Evolutionary conservation across 2,329 filamentous ascomycete species (phyloP).

Genomic region (Ampelomyces quisqualis): DNA sequence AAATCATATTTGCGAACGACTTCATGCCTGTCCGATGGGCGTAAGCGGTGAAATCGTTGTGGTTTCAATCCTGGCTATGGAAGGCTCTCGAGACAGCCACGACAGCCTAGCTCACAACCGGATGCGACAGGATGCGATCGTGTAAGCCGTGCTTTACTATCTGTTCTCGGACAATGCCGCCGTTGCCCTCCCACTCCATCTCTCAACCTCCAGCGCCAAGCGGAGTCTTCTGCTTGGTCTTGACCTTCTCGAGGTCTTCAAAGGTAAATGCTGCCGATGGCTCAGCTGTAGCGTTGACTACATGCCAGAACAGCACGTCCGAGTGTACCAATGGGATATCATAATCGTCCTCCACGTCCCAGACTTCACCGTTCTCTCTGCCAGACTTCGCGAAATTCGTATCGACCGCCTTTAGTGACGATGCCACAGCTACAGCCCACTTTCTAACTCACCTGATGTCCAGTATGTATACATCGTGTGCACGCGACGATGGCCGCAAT

Average conservation of each 20-base stretch:
- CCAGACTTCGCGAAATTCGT: too few species aligned
- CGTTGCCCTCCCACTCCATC: constrained; percentile 50
- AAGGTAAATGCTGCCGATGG: constrained; percentile 39
- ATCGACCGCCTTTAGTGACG: too few species aligned
- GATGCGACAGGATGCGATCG: constrained; percentile 60
- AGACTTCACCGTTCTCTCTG: too few species aligned
- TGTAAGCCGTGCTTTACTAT: constrained; percentile 59
- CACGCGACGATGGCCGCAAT: too few species aligned
- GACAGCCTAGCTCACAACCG: constrained; percentile 55
- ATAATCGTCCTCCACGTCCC: constrained; percentile 55
- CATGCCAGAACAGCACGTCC: constrained; percentile 56
- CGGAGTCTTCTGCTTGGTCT: constrained; percentile 41
- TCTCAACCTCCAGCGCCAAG: constrained; percentile 54
- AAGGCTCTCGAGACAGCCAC: constrained; percentile 56
- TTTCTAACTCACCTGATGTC: too few species aligned
- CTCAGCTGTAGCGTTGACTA: constrained; percentile 51
- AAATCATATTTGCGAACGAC: too few species aligned
- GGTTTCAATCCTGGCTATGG: constrained; percentile 18
- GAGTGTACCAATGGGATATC: constrained; percentile 56
- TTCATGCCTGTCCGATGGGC: not conserved
- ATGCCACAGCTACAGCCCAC: too few species aligned
- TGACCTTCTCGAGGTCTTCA: constrained; percentile 52
- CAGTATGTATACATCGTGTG: too few species aligned
- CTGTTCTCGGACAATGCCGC: constrained; percentile 56
- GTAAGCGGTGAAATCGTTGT: not conserved